phyloP scores from a whole-genome alignment of 148 eudicot genomes.

The Talinum fruticosum region DNA sequence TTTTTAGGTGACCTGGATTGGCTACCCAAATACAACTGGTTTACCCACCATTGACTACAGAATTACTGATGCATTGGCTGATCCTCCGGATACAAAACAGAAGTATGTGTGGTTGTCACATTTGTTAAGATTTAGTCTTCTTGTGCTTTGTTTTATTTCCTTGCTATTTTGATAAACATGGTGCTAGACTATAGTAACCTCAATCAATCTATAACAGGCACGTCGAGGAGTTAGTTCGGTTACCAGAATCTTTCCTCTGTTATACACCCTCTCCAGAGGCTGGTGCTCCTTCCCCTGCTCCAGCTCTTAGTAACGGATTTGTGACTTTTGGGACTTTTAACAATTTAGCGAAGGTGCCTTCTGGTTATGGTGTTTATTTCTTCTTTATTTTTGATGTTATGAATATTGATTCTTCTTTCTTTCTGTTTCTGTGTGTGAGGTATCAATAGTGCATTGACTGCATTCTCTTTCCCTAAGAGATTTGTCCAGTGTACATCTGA shows the following conservation, averaged over 20 bases:
- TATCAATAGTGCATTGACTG: too few species aligned
- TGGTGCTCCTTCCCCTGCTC: conserved; percentile 71
- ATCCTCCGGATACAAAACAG: conserved; percentile 76
- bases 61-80: conserved; percentile 81
- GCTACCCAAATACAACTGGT: conserved; percentile 99
- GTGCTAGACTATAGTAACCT: conserved; percentile 2
- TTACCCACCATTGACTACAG: conserved; percentile 93
- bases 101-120: conserved; percentile 47
- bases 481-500: not conserved
- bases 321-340: conserved; percentile 95
- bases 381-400: not conserved
- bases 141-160: not conserved
- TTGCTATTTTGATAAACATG: not conserved
- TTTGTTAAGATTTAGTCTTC: not conserved
- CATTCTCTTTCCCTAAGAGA: not conserved
- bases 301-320: conserved; percentile 88
- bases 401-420: too few species aligned
- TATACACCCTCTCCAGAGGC: conserved; percentile 99
- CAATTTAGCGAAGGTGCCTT: conserved; percentile 88
- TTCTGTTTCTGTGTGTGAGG: not conserved
- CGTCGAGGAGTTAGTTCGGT: conserved; percentile 88
- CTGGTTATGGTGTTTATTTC: not conserved
- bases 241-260: conserved; percentile 86
- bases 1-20: conserved; percentile 98
- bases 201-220: conserved; percentile 48